Percentiles rank a stretch among this genome's conserved stretches.
Conservation (phyloP, 208 protist genomes). For the Leishmania arabica region DNA sequence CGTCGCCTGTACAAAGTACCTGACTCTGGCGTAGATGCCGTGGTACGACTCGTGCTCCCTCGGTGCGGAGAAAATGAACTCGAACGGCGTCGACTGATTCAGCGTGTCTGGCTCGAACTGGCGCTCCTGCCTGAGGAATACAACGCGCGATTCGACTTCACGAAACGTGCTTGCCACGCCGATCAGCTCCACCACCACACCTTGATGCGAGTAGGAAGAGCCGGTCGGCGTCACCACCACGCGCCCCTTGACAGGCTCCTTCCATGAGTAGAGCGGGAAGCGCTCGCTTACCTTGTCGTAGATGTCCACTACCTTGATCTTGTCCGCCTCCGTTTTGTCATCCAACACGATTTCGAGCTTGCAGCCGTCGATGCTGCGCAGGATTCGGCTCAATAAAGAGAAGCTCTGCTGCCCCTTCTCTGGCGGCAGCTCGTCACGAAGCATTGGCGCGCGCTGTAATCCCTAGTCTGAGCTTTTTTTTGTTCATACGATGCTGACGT, state of each 20-base stretch:
- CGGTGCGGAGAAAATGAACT: conserved; percentile 74
- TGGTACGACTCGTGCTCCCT: conserved; percentile 89
- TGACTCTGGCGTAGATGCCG: conserved; percentile 66
- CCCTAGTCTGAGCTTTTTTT: not conserved
- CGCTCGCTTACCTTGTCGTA: conserved; percentile 50
- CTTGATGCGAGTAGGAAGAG: conserved; percentile 62
- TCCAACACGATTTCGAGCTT: conserved; percentile 63
- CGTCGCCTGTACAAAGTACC: conserved; percentile 68
- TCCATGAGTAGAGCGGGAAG: conserved; percentile 55
- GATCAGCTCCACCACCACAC: conserved; percentile 74
- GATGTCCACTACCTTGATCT: conserved; percentile 24
- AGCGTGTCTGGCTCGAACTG: conserved; percentile 77
- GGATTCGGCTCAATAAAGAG: conserved; percentile 65
- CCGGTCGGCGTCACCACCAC: conserved; percentile 63
- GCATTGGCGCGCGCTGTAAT: conserved; percentile 33
- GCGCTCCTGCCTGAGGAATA: conserved; percentile 76
- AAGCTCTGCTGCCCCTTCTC: conserved; percentile 61
- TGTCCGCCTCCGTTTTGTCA: conserved; percentile 24
- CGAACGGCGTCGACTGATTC: conserved; percentile 36
- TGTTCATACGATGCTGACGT: too few species aligned
- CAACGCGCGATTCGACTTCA: conserved; percentile 17
- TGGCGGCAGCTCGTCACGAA: conserved; percentile 43
- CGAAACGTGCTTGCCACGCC: conserved; percentile 47
- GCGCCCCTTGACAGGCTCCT: conserved; percentile 58
- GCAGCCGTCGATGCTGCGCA: conserved; percentile 81